Evolutionary conservation across 805 yeast species (phyloP).

Genomic region (Kluyveromyces siamensis): DNA sequence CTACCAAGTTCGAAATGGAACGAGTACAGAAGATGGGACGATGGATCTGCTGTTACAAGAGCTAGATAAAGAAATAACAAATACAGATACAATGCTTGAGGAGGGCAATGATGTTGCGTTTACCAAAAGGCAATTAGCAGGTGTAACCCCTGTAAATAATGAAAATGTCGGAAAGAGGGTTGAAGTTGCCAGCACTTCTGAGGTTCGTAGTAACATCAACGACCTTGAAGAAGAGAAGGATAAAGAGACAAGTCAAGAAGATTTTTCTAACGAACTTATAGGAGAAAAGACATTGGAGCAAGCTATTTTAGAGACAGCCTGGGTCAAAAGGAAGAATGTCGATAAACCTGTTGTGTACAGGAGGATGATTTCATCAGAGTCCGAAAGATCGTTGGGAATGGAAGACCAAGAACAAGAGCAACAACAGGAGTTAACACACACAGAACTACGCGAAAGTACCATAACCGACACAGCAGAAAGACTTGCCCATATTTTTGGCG

Average conservation of each 20-base stretch:
- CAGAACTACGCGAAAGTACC: conserved; percentile 10
- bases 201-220: background rate
- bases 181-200: too few species aligned
- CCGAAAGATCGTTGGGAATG: conserved; percentile 3
- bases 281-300: background rate
- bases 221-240: background rate
- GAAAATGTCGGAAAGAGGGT: background rate
- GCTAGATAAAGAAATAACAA: background rate
- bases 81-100: background rate
- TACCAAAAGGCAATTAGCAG: background rate
- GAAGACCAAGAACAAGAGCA: background rate
- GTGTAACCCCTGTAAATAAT: background rate
- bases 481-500: conserved; percentile 11
- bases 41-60: background rate
- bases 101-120: background rate
- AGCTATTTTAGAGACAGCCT: background rate
- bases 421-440: conserved; percentile 5
- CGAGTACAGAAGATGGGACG: background rate
- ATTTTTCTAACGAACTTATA: background rate
- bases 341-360: background rate
- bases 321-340: background rate
- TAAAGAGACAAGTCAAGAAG: background rate
- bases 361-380: background rate
- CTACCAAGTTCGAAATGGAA: background rate
- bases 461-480: conserved; percentile 9